Conservation (phyloP, 305 asterid genomes). For the Fraxinus floribunda region DNA sequence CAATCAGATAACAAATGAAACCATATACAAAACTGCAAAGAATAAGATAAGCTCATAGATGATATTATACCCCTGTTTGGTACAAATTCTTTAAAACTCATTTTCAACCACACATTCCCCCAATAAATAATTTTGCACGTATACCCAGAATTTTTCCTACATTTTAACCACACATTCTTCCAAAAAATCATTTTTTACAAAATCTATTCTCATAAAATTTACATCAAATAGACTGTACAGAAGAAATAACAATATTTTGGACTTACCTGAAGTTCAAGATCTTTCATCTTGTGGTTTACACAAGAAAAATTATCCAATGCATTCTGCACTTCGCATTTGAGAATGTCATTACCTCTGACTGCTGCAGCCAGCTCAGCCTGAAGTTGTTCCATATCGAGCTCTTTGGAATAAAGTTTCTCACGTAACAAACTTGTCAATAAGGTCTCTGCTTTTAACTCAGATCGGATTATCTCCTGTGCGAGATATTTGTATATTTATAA, state of each 20-base stretch:
- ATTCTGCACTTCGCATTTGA: conserved; percentile 79
- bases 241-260: conserved; percentile 13
- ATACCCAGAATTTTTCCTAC: neutral
- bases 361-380: conserved; percentile 93
- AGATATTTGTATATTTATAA: conserved; percentile 22
- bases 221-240: neutral
- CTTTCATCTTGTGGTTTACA: conserved; percentile 73
- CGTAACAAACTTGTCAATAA: conserved; percentile 70
- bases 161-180: neutral
- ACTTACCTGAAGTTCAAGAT: conserved; percentile 78
- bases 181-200: neutral
- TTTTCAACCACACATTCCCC: neutral
- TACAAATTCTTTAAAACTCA: neutral
- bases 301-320: conserved; percentile 75
- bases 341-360: conserved; percentile 74
- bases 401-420: conserved; percentile 84
- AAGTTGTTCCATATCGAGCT: conserved; percentile 74
- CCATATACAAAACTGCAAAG: neutral
- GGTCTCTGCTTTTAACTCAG: conserved; percentile 80
- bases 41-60: neutral
- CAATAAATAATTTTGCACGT: neutral
- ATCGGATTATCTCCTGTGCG: conserved; percentile 53
- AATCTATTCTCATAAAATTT: neutral
- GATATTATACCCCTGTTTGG: neutral
- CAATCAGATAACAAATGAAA: neutral